A percentile compares a stretch with the other conserved stretches of the same genome.
Conservation (phyloP, 164 flowering plant genomes). For the Akebia trifoliata region DNA sequence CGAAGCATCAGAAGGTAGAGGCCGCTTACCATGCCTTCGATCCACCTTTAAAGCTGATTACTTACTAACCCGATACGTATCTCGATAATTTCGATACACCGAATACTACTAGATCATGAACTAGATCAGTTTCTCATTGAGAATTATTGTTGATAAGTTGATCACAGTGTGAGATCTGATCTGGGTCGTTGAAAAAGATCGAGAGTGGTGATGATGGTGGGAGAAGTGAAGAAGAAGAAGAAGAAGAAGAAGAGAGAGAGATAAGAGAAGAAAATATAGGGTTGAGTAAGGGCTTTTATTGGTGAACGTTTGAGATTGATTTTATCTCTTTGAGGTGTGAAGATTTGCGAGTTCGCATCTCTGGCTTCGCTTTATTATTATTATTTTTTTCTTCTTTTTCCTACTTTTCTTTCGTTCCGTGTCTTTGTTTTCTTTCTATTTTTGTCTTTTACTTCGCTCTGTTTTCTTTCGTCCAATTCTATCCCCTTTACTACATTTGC, state of each 20-base stretch:
- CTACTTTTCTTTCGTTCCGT: conserved; percentile 6
- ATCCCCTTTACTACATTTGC: neutral
- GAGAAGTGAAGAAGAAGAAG: neutral
- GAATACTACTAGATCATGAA: neutral
- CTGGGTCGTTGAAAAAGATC: neutral
- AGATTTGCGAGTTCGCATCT: neutral
- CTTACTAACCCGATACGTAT: neutral
- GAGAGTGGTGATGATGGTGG: neutral
- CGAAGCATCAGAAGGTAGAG: conserved; percentile 44
- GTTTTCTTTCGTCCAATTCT: neutral
- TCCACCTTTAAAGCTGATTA: conserved; percentile 40
- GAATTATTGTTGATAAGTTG: no score
- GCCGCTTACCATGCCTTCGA: conserved; percentile 65
- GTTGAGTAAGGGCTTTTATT: conserved; percentile 14
- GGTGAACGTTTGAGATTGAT: neutral
- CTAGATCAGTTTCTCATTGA: no score
- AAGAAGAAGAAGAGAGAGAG: neutral
- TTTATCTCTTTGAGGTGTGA: neutral
- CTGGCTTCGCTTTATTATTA: neutral
- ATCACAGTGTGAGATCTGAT: no score
- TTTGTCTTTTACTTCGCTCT: conserved; percentile 5
- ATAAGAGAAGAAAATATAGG: conserved; percentile 11
- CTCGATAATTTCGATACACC: neutral
- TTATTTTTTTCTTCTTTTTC: no score
- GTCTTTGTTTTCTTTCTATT: conserved; percentile 4